These are phyloP conservation scores for Aspergillus clavatus DNA, from an alignment of 2,329 filamentous ascomycete species.

Conservation along the genomic window DNA sequence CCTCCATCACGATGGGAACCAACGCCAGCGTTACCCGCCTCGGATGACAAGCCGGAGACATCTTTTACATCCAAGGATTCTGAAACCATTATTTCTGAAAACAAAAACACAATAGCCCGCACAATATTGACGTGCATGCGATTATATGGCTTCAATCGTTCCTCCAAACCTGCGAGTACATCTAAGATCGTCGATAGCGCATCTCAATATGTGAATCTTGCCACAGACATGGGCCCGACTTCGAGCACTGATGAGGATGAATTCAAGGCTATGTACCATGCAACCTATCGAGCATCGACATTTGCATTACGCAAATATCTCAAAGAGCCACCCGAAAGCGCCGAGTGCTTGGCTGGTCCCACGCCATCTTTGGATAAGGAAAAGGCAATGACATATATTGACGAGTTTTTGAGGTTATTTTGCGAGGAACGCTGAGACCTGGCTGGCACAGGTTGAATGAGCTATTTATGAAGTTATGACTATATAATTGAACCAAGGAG, in stretches of 20 bases:
- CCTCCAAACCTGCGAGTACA: constrained; percentile 17
- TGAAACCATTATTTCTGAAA: constrained; percentile 31
- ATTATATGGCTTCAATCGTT: constrained; percentile 39
- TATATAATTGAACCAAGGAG: no score
- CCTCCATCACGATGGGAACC: constrained; percentile 8
- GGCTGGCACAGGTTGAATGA: constrained; percentile 18
- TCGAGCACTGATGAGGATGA: constrained; percentile 35
- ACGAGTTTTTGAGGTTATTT: constrained; percentile 39
- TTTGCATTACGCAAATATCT: constrained; percentile 41
- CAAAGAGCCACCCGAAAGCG: constrained; percentile 17
- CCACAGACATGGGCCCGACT: not conserved
- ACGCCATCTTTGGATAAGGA: constrained; percentile 31
- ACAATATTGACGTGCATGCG: constrained; percentile 43
- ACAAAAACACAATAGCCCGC: constrained; percentile 39
- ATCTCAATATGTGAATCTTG: not conserved
- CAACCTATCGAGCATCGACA: constrained; percentile 40
- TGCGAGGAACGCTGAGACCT: constrained; percentile 34
- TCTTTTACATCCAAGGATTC: constrained; percentile 21
- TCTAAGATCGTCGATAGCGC: not conserved
- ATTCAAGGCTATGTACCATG: constrained; percentile 43
- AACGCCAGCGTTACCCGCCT: constrained; percentile 13
- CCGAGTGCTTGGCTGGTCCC: constrained; percentile 3
- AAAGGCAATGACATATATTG: constrained; percentile 40
- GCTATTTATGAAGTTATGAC: constrained; percentile 19
- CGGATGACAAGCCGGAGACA: constrained; percentile 15